Percentiles rank a stretch among this genome's conserved stretches.
Conservation (phyloP, 495 filamentous ascomycete species). For the Penicillium waksmanii region DNA sequence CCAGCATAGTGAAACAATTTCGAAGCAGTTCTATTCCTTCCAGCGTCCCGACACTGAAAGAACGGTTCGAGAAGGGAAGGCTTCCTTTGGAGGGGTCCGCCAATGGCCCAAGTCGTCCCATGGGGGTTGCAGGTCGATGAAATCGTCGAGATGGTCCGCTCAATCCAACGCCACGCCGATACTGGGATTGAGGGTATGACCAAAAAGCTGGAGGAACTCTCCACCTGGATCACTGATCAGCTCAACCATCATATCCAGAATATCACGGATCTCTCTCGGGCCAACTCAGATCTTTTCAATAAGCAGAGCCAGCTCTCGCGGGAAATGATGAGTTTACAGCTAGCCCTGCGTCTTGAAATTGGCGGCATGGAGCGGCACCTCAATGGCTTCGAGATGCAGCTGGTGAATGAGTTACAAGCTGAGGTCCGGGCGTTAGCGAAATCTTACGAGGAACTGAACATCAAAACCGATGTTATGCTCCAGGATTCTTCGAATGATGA, state of each 20-base stretch:
- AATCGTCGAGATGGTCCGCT: constrained; percentile 15
- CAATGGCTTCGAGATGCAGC: constrained; percentile 12
- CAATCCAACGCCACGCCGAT: constrained; percentile 18
- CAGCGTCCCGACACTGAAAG: constrained; percentile 13
- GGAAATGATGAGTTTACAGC: constrained; percentile 20
- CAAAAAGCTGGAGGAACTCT: constrained; percentile 16
- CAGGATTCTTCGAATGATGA: constrained; percentile 3
- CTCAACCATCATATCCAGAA: constrained; percentile 15
- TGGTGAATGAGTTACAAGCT: constrained; percentile 15
- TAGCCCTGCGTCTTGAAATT: constrained; percentile 18
- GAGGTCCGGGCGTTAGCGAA: constrained; percentile 14
- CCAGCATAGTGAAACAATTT: background rate
- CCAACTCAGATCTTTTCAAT: constrained; percentile 14
- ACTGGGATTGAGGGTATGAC: constrained; percentile 6
- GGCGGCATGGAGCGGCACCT: constrained; percentile 16
- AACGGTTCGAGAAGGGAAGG: constrained; percentile 16
- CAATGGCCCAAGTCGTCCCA: constrained; percentile 3
- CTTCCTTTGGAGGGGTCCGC: background rate
- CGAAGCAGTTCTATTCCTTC: background rate
- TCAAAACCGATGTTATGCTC: constrained; percentile 10
- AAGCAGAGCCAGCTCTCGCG: constrained; percentile 15
- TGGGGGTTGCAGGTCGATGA: constrained; percentile 10
- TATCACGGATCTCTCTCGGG: constrained; percentile 13
- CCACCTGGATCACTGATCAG: constrained; percentile 20
- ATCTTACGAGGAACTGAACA: constrained; percentile 14